Percentiles rank a stretch among this genome's conserved stretches.
Evolutionary conservation across 345 rosid genomes (phyloP).

Genomic region (Hibiscus tridactylites): DNA sequence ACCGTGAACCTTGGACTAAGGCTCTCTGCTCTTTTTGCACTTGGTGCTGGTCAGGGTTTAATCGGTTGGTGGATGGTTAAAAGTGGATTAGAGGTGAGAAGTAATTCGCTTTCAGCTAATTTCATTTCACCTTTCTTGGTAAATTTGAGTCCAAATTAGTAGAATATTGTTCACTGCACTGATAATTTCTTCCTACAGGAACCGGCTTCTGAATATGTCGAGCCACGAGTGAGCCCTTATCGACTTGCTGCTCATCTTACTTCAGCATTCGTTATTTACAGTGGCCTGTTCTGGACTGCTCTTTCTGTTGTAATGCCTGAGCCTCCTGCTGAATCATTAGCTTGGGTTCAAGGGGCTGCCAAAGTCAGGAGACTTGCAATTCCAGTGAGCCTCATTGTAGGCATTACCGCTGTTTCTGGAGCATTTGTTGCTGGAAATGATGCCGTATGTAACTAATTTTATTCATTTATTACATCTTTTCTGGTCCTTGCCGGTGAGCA

Average conservation of each 20-base stretch:
- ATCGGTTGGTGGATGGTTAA: constrained; percentile 99
- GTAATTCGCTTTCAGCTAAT: neutral
- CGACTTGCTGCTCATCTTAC: constrained; percentile 94
- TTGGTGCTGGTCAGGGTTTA: constrained; percentile 96
- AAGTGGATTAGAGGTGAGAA: constrained; percentile 86
- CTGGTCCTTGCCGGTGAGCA: neutral
- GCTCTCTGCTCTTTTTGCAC: constrained; percentile 77
- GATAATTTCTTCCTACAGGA: constrained; percentile 40
- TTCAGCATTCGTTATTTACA: constrained; percentile 83
- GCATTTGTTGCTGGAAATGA: constrained; percentile 98
- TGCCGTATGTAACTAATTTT: constrained; percentile 45
- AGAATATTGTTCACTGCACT: constrained; percentile 7
- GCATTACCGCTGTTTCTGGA: constrained; percentile 82
- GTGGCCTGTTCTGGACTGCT: constrained; percentile 92
- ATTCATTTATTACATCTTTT: neutral
- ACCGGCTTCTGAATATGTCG: constrained; percentile 75
- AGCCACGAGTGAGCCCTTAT: constrained; percentile 93
- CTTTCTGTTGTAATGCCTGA: constrained; percentile 92
- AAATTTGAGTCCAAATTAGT: neutral
- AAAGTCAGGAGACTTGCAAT: constrained; percentile 76
- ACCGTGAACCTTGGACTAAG: constrained; percentile 66
- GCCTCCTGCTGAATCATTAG: constrained; percentile 79
- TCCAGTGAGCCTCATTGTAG: constrained; percentile 76
- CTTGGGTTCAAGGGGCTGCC: constrained; percentile 81
- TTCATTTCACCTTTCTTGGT: neutral